phyloP scores from a whole-genome alignment of 176 grass and related monocot species.

The Hsuehochloa calcarea region DNA sequence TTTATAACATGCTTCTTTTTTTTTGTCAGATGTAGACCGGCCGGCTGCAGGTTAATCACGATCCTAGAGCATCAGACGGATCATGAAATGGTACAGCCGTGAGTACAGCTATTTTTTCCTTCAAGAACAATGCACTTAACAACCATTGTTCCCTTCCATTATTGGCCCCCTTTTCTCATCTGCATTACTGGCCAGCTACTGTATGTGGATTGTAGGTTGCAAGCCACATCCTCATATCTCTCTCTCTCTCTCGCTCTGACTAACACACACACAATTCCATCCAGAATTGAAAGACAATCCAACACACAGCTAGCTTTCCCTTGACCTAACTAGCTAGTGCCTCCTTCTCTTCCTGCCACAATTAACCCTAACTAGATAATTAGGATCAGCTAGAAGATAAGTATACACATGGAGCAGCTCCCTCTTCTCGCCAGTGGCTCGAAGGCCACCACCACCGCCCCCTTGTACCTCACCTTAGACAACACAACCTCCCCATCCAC shows the following conservation, averaged over 20 bases:
- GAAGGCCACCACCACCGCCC: constrained; percentile 31
- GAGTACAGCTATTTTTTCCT: neutral
- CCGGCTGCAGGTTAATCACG: neutral
- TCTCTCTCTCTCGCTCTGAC: neutral
- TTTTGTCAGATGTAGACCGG: neutral
- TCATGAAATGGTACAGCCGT: neutral
- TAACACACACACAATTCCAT: neutral
- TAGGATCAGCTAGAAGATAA: constrained; percentile 36
- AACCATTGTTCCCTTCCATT: constrained; percentile 36
- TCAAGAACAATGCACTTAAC: constrained; percentile 20
- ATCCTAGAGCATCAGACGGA: neutral
- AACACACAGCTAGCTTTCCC: neutral
- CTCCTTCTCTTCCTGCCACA: constrained; percentile 19
- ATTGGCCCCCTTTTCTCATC: constrained; percentile 35
- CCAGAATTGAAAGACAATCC: constrained; percentile 30
- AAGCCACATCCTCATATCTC: neutral
- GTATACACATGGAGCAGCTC: constrained; percentile 48
- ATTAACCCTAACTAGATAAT: constrained; percentile 21
- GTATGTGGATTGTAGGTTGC: constrained; percentile 7
- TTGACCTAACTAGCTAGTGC: constrained; percentile 23
- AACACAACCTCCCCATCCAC: constrained; percentile 20
- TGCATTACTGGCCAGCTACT: constrained; percentile 30
- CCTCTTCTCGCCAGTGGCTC: constrained; percentile 46
- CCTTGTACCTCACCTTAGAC: constrained; percentile 37
- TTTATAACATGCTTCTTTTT: neutral